Conservation (phyloP, 1,139 yeast genomes). For the Wickerhamomyces sp. region DNA sequence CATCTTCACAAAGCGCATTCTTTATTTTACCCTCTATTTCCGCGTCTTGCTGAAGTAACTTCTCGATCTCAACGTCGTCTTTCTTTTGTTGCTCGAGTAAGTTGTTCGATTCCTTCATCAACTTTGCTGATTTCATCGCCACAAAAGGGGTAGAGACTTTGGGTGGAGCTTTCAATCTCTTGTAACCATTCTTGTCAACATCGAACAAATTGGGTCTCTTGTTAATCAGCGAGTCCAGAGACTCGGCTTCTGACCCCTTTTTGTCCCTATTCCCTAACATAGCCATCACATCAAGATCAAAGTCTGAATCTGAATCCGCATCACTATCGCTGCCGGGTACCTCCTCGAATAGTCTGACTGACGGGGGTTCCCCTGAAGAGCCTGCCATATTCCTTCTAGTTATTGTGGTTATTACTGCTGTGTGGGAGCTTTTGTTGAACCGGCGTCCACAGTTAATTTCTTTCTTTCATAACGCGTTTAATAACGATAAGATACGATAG, state of each 20-base stretch:
- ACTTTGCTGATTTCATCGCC: constrained; percentile 2
- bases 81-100: constrained; percentile 8
- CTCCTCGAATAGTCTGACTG: too few species aligned
- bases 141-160: constrained; percentile 3
- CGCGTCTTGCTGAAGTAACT: constrained; percentile 7
- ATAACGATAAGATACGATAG: too few species aligned
- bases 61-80: constrained; percentile 11
- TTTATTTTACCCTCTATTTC: constrained; percentile 4
- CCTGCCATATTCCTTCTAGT: too few species aligned
- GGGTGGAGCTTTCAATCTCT: constrained; percentile 8
- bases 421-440: too few species aligned
- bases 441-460: too few species aligned
- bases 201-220: constrained; percentile 11
- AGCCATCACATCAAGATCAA: constrained; percentile 1
- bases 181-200: constrained; percentile 4
- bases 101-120: constrained; percentile 9
- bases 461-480: too few species aligned
- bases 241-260: neutral
- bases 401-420: too few species aligned
- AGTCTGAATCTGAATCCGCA: constrained; percentile 4
- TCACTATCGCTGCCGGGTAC: too few species aligned
- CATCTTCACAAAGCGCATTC: constrained; percentile 9
- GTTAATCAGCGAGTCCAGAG: neutral
- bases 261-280: constrained; percentile 2
- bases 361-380: too few species aligned